Conservation (phyloP, 2,329 filamentous ascomycete genomes). For the Colletotrichum aenigma region DNA sequence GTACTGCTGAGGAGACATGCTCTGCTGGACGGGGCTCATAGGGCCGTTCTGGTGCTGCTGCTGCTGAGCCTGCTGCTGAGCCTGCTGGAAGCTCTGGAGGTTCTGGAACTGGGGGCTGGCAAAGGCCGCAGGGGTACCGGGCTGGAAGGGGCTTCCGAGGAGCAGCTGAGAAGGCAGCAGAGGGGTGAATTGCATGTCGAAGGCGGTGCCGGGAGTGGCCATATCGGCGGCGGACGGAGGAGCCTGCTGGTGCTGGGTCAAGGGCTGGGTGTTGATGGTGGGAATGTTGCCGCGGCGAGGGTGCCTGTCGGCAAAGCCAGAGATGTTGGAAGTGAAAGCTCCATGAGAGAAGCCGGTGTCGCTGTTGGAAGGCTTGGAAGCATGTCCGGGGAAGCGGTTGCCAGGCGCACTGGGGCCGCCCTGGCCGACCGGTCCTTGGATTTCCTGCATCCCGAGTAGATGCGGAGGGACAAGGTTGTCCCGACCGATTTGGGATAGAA, state of each 20-base stretch:
- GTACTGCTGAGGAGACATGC: conserved; percentile 82
- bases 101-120: conserved; percentile 90
- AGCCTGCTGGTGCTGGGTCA: conserved; percentile 33
- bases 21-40: conserved; percentile 76
- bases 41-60: conserved; percentile 64
- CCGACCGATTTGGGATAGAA: conserved; percentile 77
- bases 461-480: conserved; percentile 88
- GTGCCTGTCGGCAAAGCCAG: conserved; percentile 86
- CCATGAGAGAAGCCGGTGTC: conserved; percentile 93
- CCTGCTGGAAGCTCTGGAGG: conserved; percentile 75
- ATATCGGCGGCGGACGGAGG: conserved; percentile 71
- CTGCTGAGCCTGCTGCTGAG: conserved; percentile 55
- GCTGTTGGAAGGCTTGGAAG: conserved; percentile 81
- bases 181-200: conserved; percentile 98
- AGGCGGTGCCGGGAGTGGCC: conserved; percentile 84
- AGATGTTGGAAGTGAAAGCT: conserved; percentile 86
- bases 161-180: conserved; percentile 93
- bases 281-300: conserved; percentile 86
- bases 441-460: conserved; percentile 90
- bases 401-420: conserved; percentile 59
- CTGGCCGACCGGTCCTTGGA: conserved; percentile 67
- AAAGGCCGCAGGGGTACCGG: conserved; percentile 89
- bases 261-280: conserved; percentile 77
- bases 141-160: conserved; percentile 95
- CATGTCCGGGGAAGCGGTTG: conserved; percentile 70